Percentiles rank a stretch among this genome's conserved stretches.
Conservation (phyloP, 345 rosid genomes). For the Linum lewisii region DNA sequence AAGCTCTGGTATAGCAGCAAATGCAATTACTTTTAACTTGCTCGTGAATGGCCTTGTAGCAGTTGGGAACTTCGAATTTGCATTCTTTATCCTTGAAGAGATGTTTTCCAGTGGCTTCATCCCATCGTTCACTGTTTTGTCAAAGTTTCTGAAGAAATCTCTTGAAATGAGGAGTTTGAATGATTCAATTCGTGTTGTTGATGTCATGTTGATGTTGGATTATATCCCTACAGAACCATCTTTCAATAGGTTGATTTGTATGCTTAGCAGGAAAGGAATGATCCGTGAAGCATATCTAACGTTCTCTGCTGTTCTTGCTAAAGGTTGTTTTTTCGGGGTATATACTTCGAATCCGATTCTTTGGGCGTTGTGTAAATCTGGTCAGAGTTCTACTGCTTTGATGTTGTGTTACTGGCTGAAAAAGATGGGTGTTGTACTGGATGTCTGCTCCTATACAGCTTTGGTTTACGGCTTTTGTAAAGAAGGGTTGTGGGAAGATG, state of each 20-base stretch:
- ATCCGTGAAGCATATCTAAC: constrained; percentile 16
- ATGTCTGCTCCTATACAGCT: constrained; percentile 32
- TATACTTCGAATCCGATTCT: constrained; percentile 25
- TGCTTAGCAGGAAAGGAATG: constrained; percentile 22
- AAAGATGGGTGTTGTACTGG: constrained; percentile 24
- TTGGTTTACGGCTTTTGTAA: constrained; percentile 32
- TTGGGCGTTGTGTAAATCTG: constrained; percentile 32
- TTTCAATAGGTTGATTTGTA: constrained; percentile 19
- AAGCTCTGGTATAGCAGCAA: constrained; percentile 24
- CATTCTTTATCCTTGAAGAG: constrained; percentile 16
- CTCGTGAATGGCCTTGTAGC: constrained; percentile 23
- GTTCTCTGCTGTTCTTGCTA: constrained; percentile 15
- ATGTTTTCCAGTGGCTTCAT: constrained; percentile 21
- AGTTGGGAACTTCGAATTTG: constrained; percentile 19
- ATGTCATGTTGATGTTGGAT: constrained; percentile 20
- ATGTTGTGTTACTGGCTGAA: constrained; percentile 22
- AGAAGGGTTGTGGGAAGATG: constrained; percentile 24
- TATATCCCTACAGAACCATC: constrained; percentile 19
- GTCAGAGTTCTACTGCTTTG: constrained; percentile 20
- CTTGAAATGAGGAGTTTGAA: constrained; percentile 12
- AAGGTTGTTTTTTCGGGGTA: constrained; percentile 17
- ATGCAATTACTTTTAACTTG: constrained; percentile 26
- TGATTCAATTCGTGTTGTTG: constrained; percentile 19
- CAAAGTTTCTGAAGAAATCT: constrained; percentile 18
- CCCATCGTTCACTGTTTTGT: constrained; percentile 22